A percentile compares a stretch with the other conserved stretches of the same genome.
phyloP scores from a whole-genome alignment of 2,329 filamentous ascomycete species.

The Epichloe elymi region DNA sequence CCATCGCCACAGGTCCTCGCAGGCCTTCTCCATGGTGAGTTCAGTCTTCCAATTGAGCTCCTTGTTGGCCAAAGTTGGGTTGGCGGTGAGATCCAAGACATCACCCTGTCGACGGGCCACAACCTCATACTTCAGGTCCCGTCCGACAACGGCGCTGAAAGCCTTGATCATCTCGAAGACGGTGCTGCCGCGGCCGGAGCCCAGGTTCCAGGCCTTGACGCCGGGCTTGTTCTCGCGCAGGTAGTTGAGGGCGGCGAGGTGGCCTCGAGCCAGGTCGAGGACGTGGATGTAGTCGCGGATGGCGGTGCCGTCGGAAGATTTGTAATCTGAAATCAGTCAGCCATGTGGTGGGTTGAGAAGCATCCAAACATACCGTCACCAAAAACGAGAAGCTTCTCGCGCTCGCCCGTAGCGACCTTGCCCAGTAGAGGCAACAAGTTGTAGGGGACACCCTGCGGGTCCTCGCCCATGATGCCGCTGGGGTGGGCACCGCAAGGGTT shows the following conservation, averaged over 20 bases:
- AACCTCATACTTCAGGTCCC: slow-evolving; percentile 76
- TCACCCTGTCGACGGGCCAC: slow-evolving; percentile 73
- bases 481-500: slow-evolving; percentile 94
- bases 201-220: slow-evolving; percentile 91
- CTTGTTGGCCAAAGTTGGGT: slow-evolving; percentile 72
- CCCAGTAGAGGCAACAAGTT: slow-evolving; percentile 90
- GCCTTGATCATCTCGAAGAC: slow-evolving; percentile 97
- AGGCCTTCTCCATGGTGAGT: slow-evolving; percentile 82
- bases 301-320: slow-evolving; percentile 78
- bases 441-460: slow-evolving; percentile 89
- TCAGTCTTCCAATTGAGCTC: slow-evolving; percentile 91
- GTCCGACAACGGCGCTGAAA: slow-evolving; percentile 77
- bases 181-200: slow-evolving; percentile 86
- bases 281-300: slow-evolving; percentile 99
- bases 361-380: slow-evolving; percentile 63
- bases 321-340: slow-evolving; percentile 54
- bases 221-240: slow-evolving; percentile 74
- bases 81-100: slow-evolving; percentile 87
- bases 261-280: slow-evolving; percentile 73
- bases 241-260: slow-evolving; percentile 81
- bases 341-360: not conserved
- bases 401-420: slow-evolving; percentile 89
- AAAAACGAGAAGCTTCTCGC: slow-evolving; percentile 88
- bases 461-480: slow-evolving; percentile 93
- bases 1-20: slow-evolving; percentile 92